phyloP scores from a whole-genome alignment of 495 filamentous ascomycete species.

The Penicillium lagena region DNA sequence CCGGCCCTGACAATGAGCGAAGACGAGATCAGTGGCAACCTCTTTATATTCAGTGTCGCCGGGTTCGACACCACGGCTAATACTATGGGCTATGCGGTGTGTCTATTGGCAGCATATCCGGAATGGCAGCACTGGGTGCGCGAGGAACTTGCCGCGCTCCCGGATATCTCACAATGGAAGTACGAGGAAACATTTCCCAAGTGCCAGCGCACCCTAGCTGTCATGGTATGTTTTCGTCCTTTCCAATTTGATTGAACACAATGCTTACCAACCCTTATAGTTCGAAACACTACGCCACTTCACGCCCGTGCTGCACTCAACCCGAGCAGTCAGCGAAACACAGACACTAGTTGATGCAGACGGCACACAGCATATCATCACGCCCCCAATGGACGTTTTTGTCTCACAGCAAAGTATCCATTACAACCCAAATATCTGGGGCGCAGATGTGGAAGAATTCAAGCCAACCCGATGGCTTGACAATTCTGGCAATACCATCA shows the following conservation, averaged over 20 bases:
- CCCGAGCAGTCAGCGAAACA: background rate
- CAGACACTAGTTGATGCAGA: background rate
- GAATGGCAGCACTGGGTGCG: constrained; percentile 35
- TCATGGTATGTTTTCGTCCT: constrained; percentile 2
- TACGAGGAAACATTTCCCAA: constrained; percentile 5
- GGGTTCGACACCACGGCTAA: constrained; percentile 44
- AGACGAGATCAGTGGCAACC: constrained; percentile 26
- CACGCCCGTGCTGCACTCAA: background rate
- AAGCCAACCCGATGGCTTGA: constrained; percentile 16
- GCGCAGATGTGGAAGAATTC: constrained; percentile 46
- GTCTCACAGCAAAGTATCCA: background rate
- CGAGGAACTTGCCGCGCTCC: constrained; percentile 18
- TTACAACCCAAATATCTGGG: constrained; percentile 46
- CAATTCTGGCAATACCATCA: background rate
- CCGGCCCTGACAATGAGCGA: constrained; percentile 13
- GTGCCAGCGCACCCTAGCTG: background rate
- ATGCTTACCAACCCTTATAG: background rate
- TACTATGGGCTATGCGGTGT: constrained; percentile 30
- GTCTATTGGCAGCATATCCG: constrained; percentile 30
- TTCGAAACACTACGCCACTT: background rate
- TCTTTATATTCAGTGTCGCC: constrained; percentile 52
- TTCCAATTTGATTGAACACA: background rate
- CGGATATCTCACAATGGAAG: background rate
- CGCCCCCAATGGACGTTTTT: background rate
- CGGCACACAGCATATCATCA: background rate